A percentile compares a stretch with the other conserved stretches of the same genome.
These are phyloP conservation scores for Ambrosiella xylebori DNA, from an alignment of 2,329 filamentous ascomycete species.

Conservation along the genomic window DNA sequence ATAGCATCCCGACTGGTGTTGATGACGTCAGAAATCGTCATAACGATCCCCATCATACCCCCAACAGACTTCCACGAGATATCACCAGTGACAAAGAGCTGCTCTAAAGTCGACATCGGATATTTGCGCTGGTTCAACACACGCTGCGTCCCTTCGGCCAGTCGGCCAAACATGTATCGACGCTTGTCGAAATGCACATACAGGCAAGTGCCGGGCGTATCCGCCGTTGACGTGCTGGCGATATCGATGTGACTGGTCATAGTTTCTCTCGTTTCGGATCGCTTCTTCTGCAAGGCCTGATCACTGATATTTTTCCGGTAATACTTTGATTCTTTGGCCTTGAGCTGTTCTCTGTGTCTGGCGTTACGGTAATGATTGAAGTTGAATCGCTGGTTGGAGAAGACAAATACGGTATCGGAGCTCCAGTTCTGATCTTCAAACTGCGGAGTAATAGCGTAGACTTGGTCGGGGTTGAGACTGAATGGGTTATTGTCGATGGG, in stretches of 20 bases:
- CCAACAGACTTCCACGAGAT: constrained; percentile 62
- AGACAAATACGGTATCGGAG: constrained; percentile 12
- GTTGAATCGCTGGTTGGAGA: constrained; percentile 2
- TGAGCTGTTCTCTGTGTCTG: not conserved
- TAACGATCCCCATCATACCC: constrained; percentile 67
- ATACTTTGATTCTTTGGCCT: not conserved
- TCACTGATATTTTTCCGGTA: not conserved
- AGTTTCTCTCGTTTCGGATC: constrained; percentile 9
- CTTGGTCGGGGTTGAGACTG: constrained; percentile 3
- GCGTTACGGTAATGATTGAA: not conserved
- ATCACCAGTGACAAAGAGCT: constrained; percentile 69
- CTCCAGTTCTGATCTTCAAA: constrained; percentile 7
- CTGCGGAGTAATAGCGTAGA: constrained; percentile 9
- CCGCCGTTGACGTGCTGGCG: constrained; percentile 66
- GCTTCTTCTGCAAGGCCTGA: not conserved
- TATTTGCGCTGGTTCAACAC: constrained; percentile 51
- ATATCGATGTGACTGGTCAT: constrained; percentile 68
- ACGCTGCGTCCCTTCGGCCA: constrained; percentile 73
- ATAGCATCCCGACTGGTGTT: constrained; percentile 28
- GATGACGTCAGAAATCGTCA: constrained; percentile 61
- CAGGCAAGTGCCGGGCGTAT: constrained; percentile 67
- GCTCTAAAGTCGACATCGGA: constrained; percentile 45
- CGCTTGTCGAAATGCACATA: constrained; percentile 65
- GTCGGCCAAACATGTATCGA: constrained; percentile 70
- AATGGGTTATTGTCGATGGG: constrained; percentile 5